Evolutionary conservation across 148 eudicot species (phyloP).

Genomic region (Chenopodium berlandieri): DNA sequence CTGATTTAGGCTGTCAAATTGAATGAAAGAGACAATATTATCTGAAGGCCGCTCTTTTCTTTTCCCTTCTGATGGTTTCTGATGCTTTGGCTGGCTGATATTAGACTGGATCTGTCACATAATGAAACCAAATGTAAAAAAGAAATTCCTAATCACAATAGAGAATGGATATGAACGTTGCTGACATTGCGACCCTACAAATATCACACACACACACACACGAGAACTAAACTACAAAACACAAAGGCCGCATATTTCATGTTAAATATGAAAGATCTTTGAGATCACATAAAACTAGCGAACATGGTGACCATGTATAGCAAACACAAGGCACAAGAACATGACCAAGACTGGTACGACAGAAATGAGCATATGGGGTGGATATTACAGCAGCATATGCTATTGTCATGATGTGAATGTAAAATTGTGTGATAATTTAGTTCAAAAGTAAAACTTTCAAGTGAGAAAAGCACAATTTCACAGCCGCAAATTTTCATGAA

Average conservation of each 20-base stretch:
- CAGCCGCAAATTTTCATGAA: background rate
- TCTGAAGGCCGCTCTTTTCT: conserved; percentile 31
- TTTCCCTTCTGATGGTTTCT: conserved; percentile 40
- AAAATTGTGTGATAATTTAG: too few relatives aligned
- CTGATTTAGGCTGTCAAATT: conserved; percentile 30
- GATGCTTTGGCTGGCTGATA: conserved; percentile 40
- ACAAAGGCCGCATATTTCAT: background rate
- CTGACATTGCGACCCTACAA: background rate
- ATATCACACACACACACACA: background rate
- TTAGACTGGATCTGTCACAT: conserved; percentile 39
- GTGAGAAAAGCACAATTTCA: background rate
- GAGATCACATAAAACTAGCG: background rate
- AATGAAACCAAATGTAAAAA: conserved; percentile 13
- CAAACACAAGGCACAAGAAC: background rate
- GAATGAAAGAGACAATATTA: conserved; percentile 33
- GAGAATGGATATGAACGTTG: too few relatives aligned
- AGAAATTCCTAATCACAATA: conserved; percentile 1
- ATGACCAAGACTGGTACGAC: background rate
- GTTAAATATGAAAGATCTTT: background rate
- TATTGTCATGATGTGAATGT: too few relatives aligned
- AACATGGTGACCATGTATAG: background rate
- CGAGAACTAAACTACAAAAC: background rate
- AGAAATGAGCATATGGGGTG: background rate
- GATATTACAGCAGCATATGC: too few relatives aligned
- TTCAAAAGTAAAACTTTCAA: background rate